A percentile compares a stretch with the other conserved stretches of the same genome.
Evolutionary conservation across 176 grass and related monocot genomes (phyloP).

Genomic region (Otatea glauca): DNA sequence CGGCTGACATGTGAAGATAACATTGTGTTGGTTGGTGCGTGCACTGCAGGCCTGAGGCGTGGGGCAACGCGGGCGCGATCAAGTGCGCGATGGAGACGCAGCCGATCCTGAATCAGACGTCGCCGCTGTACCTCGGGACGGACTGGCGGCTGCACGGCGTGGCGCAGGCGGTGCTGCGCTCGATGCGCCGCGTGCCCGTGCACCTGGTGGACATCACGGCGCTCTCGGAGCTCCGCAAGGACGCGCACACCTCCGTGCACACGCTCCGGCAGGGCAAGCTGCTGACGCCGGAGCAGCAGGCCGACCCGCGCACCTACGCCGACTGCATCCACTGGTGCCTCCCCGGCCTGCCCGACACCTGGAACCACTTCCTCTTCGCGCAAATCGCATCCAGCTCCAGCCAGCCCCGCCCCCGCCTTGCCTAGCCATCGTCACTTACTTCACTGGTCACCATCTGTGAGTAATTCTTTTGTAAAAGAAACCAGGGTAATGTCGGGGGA

Average conservation of each 20-base stretch:
- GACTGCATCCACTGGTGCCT: conserved; percentile 87
- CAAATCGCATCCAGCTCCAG: conserved; percentile 33
- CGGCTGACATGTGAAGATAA: too few relatives aligned
- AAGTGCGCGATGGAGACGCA: conserved; percentile 82
- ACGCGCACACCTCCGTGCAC: conserved; percentile 76
- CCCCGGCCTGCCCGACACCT: conserved; percentile 65
- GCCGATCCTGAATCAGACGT: conserved; percentile 55
- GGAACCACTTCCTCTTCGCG: conserved; percentile 76
- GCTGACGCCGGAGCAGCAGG: conserved; percentile 57
- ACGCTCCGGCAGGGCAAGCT: conserved; percentile 71
- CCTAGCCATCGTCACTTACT: too few relatives aligned
- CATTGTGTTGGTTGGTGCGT: too few relatives aligned
- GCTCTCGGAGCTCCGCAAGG: conserved; percentile 68
- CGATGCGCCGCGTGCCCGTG: conserved; percentile 50
- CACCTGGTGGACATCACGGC: conserved; percentile 63
- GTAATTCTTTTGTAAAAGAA: too few relatives aligned
- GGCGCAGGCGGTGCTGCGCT: conserved; percentile 47
- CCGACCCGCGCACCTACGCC: conserved; percentile 56
- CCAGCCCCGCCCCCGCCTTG: neutral
- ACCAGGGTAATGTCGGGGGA: too few relatives aligned
- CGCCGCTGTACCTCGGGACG: conserved; percentile 55
- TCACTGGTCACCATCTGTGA: neutral
- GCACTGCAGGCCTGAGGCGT: conserved; percentile 36
- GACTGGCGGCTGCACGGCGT: conserved; percentile 72
- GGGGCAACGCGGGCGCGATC: conserved; percentile 45